Evolutionary conservation across 23 red algal genomes (phyloP), one percentile per base, ranked within the genome.

Genomic region (Gracilaria domingensis): DNA sequence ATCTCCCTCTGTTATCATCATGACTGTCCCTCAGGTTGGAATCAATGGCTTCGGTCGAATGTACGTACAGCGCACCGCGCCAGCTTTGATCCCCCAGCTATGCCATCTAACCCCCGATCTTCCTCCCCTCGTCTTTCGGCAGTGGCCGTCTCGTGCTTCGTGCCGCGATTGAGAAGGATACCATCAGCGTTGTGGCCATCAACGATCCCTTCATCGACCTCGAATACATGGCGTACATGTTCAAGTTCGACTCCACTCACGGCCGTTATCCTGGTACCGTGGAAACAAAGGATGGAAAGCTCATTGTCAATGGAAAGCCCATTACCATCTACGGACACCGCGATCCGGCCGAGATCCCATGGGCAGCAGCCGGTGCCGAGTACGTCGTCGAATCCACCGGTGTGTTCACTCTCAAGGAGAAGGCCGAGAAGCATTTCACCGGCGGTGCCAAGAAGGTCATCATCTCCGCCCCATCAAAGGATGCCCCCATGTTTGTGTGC

Each of bases 141-240:
- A 98, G 93, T 77, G 97, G 97, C 29, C 91, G 97, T 16, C 97
- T 99, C 30, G 97, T 99, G 64, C 86, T 99, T 0, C 90, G 97
- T 44, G 97, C 97, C 45, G 92, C 97, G 34, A 79, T 99, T 73
- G 97, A 96, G 81, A 96, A 99, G 93, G 79, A 81, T 24, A 93
- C 94, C 11, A 77, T 93, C 32, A 80, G 80, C 38, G 97, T 99
- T 33, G 97, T 99, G 21, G 97, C 97, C 48, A 87, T 99, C 67
- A 99, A 99, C 39, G 97, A 99, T 44, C 97, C 97, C 37, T 99
- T 99, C 87, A 99, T 99, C 71, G 76, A 83, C 28, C 90, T 95
- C 36, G 97, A 99, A 8, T 99, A 99, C 88, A 95, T 95, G 89
- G 97, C 90, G 71, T 99, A 99, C 91, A 99, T 99, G 97, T 92